These are phyloP conservation scores for Gossypium rotundifolium DNA, from an alignment of 345 rosid genomes.

Conservation along the genomic window DNA sequence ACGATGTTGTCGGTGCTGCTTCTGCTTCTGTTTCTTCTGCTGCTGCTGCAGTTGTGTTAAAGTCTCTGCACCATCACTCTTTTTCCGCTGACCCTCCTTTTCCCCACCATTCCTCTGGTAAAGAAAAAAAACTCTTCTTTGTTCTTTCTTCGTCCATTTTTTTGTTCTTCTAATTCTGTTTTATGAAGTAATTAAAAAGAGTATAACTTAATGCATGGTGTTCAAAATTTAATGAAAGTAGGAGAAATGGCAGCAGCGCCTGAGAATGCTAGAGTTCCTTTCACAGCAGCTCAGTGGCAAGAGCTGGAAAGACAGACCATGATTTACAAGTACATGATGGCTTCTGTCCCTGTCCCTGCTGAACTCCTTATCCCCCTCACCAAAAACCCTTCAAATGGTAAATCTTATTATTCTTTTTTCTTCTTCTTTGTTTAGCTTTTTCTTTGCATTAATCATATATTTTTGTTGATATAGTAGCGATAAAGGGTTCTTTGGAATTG, in stretches of 20 bases:
- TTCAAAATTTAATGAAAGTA: constrained; percentile 12
- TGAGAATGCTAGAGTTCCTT: constrained; percentile 29
- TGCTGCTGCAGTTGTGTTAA: constrained; percentile 14
- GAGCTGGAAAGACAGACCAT: constrained; percentile 54
- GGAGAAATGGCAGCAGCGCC: constrained; percentile 45
- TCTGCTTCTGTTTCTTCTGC: constrained; percentile 15
- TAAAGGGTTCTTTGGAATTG: constrained; percentile 15
- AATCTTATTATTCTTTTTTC: neutral
- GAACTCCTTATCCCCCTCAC: constrained; percentile 42
- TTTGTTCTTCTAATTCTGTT: neutral
- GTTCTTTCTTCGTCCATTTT: constrained; percentile 9
- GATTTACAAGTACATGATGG: constrained; percentile 50
- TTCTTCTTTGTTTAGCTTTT: neutral
- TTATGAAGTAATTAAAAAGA: neutral
- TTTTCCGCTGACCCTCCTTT: constrained; percentile 26
- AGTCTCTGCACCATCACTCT: constrained; percentile 19
- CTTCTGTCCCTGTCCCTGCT: constrained; percentile 49
- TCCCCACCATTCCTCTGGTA: constrained; percentile 35
- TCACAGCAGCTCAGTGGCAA: constrained; percentile 55
- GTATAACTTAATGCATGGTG: neutral
- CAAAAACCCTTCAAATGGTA: constrained; percentile 23
- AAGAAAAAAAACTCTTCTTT: constrained; percentile 13
- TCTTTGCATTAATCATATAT: neutral
- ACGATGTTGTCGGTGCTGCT: constrained; percentile 36
- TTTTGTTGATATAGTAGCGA: constrained; percentile 8